Evolutionary conservation across 1,284 basidiomycete genomes (phyloP).

Genomic region (Volvariella surrecta): DNA sequence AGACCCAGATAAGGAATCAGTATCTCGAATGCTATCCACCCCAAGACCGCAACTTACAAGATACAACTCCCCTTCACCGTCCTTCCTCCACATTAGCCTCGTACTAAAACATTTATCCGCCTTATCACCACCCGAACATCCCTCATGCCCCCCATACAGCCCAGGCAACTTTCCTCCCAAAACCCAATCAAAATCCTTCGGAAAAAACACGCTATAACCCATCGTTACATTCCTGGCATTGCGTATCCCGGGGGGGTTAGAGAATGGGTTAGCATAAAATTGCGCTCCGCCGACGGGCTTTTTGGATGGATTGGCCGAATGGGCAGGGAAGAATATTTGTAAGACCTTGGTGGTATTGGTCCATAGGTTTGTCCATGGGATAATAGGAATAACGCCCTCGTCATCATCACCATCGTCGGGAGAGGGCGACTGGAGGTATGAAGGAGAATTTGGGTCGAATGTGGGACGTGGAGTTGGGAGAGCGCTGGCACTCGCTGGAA

Average conservation of each 20-base stretch:
- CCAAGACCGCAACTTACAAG: conserved; percentile 52
- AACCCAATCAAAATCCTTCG: conserved; percentile 56
- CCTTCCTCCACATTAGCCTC: conserved; percentile 64
- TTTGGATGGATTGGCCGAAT: conserved; percentile 54
- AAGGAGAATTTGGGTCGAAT: too few species aligned
- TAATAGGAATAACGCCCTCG: conserved; percentile 1
- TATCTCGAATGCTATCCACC: background rate
- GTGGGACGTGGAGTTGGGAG: conserved; percentile 7
- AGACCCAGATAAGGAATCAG: conserved; percentile 1
- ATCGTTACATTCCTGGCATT: conserved; percentile 45
- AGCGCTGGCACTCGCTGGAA: conserved; percentile 29
- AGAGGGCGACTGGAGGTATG: background rate
- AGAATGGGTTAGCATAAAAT: conserved; percentile 57
- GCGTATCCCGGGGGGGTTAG: conserved; percentile 20
- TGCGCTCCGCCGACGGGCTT: conserved; percentile 56
- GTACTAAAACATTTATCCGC: conserved; percentile 66
- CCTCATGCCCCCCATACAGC: conserved; percentile 56
- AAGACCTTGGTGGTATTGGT: conserved; percentile 29
- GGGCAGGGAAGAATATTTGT: conserved; percentile 53
- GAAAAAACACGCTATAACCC: conserved; percentile 60
- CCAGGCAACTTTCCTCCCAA: conserved; percentile 67
- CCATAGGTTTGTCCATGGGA: conserved; percentile 8
- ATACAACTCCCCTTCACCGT: conserved; percentile 62
- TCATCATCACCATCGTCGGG: background rate
- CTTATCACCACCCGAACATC: conserved; percentile 60